Conservation (phyloP, 208 protist species). For the Leishmania gerbilli region DNA sequence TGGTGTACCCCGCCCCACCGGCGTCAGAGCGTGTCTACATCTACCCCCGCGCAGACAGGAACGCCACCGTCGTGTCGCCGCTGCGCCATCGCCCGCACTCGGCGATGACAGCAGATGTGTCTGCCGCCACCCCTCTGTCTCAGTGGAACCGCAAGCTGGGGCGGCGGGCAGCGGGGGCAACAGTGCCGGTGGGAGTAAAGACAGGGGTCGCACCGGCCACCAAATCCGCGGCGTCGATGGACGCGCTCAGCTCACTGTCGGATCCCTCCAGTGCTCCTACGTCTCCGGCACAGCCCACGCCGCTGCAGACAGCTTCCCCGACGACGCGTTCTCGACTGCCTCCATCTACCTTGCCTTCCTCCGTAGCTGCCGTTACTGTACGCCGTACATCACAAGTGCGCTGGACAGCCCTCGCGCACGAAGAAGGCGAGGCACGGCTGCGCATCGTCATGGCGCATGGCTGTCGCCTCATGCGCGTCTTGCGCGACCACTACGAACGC, state of each 20-base stretch:
- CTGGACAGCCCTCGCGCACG: neutral
- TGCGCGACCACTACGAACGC: neutral
- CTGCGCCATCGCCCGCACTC: neutral
- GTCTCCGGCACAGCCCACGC: neutral
- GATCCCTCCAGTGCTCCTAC: neutral
- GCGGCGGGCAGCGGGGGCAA: neutral
- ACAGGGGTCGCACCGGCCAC: no score
- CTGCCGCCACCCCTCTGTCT: neutral
- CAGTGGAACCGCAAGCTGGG: neutral
- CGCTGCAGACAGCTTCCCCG: neutral
- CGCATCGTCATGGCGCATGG: neutral
- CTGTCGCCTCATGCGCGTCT: neutral
- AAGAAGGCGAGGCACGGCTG: constrained; percentile 9
- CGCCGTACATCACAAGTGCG: neutral
- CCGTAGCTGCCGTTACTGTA: neutral
- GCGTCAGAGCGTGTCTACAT: constrained; percentile 7
- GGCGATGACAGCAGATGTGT: neutral
- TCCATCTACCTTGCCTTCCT: neutral
- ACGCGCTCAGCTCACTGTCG: neutral
- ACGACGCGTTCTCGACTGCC: neutral
- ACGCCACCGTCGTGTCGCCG: constrained; percentile 1
- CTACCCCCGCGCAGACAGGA: constrained; percentile 1
- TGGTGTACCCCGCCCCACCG: constrained; percentile 10
- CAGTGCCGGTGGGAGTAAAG: neutral
- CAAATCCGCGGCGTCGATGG: neutral